Base-by-base conservation (phyloP, 1,284 basidiomycete genomes). In the Puccinia triticina region DNA sequence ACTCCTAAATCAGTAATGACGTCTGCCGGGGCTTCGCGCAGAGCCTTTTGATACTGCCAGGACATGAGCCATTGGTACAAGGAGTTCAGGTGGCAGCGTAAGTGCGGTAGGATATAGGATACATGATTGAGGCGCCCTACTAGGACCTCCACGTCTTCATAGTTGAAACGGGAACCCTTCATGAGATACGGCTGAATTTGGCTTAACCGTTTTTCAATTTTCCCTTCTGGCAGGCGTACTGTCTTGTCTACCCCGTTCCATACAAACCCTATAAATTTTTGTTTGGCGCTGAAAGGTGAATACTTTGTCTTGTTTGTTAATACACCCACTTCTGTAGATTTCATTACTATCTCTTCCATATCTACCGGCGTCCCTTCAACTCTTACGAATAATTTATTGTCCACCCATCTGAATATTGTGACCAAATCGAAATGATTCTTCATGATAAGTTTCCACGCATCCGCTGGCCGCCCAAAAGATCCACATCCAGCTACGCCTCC, bases 251-350 rank as follows among this genome's bases (percentile, higher is more conserved):
- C 10, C 2, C 55, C 32, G 23, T 77, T 77, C 75, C 75, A 77
- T 1, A 77, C 43, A 46, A 77, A 77, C 0, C 55, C 75, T 7
- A 77, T 43, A 29, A 64, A 77, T 43, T 76, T 57, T 61, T 76
- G 74, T 12, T 43, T 12, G 7, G 4, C 12, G 4, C 7, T 12
- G 12, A 43, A 43, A 43, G 40, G 40, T 43, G 75, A 23, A n/a
- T 40, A 29, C 18, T 77, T 77, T 37, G 43, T 29, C 2, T 46
- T 46, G 29, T 77, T 77, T n/a, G 75, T 77, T n/a, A 12, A 7
- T 16, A 77, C 75, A 0, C 75, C 75, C 18, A 61, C 10, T 8
- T 34, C 11, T 1, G 4, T 26, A 26, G 59, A 61, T 32, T 8
- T 10, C 3, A 7, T 10, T 2, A 61, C 59, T 10, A 61, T 34